Evolutionary conservation across 805 yeast species (phyloP).

Genomic region (Priceomyces fermenticarens): DNA sequence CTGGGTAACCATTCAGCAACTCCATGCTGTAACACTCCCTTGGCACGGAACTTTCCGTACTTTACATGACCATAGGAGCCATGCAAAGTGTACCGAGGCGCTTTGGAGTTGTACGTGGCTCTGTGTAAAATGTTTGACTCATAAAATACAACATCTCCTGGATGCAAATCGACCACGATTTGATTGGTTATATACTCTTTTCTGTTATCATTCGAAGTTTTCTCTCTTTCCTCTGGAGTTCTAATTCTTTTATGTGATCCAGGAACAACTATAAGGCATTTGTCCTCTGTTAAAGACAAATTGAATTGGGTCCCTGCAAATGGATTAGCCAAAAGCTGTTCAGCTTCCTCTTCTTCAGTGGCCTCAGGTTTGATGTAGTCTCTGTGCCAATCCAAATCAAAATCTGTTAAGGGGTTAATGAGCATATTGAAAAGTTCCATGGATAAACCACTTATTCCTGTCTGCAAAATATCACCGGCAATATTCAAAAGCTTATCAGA

Average conservation of each 20-base stretch:
- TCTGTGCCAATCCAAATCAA: conserved; percentile 54
- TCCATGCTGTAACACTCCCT: conserved; percentile 53
- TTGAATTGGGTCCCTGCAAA: conserved; percentile 51
- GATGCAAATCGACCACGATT: conserved; percentile 37
- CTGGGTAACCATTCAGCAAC: conserved; percentile 45
- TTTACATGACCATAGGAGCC: conserved; percentile 48
- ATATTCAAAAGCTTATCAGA: conserved; percentile 35
- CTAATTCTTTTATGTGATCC: conserved; percentile 45
- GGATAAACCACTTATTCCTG: conserved; percentile 27
- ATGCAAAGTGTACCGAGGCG: conserved; percentile 44
- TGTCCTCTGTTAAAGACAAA: conserved; percentile 45
- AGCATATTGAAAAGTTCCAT: conserved; percentile 54
- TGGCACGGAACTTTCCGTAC: conserved; percentile 42
- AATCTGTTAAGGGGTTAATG: conserved; percentile 50
- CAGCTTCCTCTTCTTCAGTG: conserved; percentile 42
- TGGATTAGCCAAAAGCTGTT: conserved; percentile 34
- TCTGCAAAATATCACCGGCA: conserved; percentile 44
- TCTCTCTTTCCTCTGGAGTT: conserved; percentile 41
- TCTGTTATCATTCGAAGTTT: conserved; percentile 30
- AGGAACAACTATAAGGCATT: conserved; percentile 48
- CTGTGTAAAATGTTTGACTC: conserved; percentile 50
- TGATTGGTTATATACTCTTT: conserved; percentile 39
- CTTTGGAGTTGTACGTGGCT: conserved; percentile 37
- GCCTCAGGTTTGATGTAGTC: conserved; percentile 49
- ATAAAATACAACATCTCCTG: conserved; percentile 52